Percentiles rank a stretch among this genome's conserved stretches.
Conservation (phyloP, 2,329 filamentous ascomycete genomes). For the Calonectria crousiana region DNA sequence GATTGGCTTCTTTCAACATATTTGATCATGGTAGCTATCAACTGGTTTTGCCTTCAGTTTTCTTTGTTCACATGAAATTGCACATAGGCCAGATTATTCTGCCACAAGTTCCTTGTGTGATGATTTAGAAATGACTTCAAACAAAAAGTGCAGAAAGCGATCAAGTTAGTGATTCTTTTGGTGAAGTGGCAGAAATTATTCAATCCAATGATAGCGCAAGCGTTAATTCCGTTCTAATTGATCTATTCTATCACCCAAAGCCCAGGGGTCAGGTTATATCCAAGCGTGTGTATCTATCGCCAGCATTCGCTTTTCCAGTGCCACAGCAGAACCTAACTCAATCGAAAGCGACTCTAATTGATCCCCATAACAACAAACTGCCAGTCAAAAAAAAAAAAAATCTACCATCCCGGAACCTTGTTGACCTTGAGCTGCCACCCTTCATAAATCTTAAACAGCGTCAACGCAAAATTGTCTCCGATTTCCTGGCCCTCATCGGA, state of each 20-base stretch:
- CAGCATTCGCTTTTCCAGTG: neutral
- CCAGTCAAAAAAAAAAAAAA: no score
- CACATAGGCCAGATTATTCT: no score
- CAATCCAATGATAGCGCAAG: neutral
- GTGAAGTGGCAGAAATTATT: neutral
- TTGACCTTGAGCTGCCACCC: neutral
- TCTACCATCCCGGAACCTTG: neutral
- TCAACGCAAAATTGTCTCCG: neutral
- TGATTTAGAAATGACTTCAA: no score
- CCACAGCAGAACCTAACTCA: neutral
- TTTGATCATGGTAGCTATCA: no score
- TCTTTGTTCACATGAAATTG: no score
- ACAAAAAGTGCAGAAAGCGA: no score
- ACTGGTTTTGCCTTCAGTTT: no score
- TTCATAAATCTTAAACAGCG: neutral
- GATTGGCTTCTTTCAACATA: no score
- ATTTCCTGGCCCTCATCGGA: neutral
- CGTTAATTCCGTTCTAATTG: neutral
- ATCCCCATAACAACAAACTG: neutral
- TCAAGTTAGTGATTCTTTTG: neutral
- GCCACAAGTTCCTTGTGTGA: no score
- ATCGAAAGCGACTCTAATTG: neutral
- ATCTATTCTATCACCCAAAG: neutral
- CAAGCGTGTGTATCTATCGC: neutral
- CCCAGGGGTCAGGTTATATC: neutral